Evolutionary conservation across 805 yeast genomes (phyloP).

Genomic region (Candida coquimbonensis): DNA sequence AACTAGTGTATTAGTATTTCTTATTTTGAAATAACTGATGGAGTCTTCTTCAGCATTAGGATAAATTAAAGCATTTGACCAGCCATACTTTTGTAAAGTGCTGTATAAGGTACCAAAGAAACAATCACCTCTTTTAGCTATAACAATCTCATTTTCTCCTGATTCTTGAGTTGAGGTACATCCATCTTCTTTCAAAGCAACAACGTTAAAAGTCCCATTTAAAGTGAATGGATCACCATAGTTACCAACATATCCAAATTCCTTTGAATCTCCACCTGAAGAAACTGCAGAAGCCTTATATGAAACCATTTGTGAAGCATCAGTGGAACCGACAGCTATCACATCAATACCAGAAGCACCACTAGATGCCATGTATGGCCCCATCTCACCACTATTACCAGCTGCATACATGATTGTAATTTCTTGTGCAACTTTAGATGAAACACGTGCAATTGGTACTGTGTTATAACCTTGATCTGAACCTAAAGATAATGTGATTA

Average conservation of each 20-base stretch:
- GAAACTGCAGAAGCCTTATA: conserved; percentile 7
- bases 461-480: conserved; percentile 10
- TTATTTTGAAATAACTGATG: background rate
- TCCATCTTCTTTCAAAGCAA: conserved; percentile 1
- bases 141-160: background rate
- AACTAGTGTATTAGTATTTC: background rate
- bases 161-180: conserved; percentile 1
- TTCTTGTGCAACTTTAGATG: conserved; percentile 10
- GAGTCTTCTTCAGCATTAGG: background rate
- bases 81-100: background rate
- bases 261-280: conserved; percentile 6
- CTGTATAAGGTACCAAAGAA: background rate
- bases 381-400: conserved; percentile 12
- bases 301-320: conserved; percentile 5
- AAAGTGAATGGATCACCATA: background rate
- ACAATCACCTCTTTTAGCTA: conserved; percentile 7
- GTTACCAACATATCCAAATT: conserved; percentile 6
- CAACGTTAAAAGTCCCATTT: conserved; percentile 6
- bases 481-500: conserved; percentile 12
- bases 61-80: conserved; percentile 2
- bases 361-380: conserved; percentile 10
- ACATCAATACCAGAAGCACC: conserved; percentile 11
- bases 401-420: conserved; percentile 13
- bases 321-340: conserved; percentile 11
- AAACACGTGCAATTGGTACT: conserved; percentile 8